Base-by-base conservation (phyloP, 441 rosid genomes). In the Gossypium trilobum region DNA sequence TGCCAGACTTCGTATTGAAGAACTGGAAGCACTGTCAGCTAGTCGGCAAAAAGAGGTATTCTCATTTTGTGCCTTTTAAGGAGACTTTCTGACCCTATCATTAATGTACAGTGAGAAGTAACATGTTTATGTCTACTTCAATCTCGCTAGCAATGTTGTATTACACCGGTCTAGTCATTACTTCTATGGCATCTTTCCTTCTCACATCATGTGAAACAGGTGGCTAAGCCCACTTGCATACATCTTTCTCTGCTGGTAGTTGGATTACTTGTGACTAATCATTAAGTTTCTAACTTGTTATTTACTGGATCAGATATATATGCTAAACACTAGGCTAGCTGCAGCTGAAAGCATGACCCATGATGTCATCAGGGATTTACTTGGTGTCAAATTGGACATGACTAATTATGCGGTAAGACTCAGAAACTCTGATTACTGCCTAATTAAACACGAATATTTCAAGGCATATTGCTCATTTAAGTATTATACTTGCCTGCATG, bases 271-370 rank as follows among this genome's bases (percentile, higher is more conserved):
- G 46, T 51, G 36, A 64, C 27, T 17, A 64, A 14, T 20, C 19
- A 39, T 63, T 39, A 70, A 68, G 20, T 44, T 62, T 73, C 75
- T 75, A 39, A 75, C 67, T 65, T 13, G 22, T 17, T 71, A 67
- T 68, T 52, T 72, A 46, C 54, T 75, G 80, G 51, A 78, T 77
- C 89, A 91, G 97, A 83, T 88, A 68, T 90, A 90, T 70, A 78
- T 79, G 83, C 85, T 94, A 73, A 90, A 84, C 54, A 82, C 97
- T 16, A 87, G 97, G 78, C 82, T 94, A 74, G 99, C 95, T 71
- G 91, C 97, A 63, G 93, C 93, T 58, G 99, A 94, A 82, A 94
- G 90, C 90, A 94, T 90, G 99, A 90, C 99, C 17, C 97, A 92
- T 75, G 97, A 94, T 76, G 89, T 94, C 77, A 92, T 94, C 74